A percentile compares a stretch with the other conserved stretches of the same genome.
Conservation (phyloP, 495 filamentous ascomycete genomes). For the Lophium mytilinum region DNA sequence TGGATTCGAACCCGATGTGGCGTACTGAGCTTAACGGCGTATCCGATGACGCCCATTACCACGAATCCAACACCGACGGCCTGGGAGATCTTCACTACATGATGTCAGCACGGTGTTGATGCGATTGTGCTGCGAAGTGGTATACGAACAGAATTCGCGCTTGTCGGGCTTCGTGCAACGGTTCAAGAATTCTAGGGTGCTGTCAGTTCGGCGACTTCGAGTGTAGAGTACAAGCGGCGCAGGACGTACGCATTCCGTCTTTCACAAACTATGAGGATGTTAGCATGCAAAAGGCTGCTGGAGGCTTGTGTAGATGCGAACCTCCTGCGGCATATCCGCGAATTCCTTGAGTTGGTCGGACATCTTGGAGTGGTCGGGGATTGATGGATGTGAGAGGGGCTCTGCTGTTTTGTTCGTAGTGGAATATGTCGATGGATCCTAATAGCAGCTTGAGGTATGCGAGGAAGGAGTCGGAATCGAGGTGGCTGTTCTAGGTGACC, state of each 20-base stretch:
- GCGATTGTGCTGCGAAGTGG: not conserved
- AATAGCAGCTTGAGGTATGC: too few species aligned
- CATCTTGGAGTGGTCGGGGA: not conserved
- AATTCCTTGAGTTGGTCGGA: conserved; percentile 63
- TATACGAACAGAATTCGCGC: conserved; percentile 58
- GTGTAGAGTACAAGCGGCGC: too few species aligned
- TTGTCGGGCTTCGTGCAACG: conserved; percentile 81
- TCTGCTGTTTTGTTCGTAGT: not conserved
- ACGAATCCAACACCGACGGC: conserved; percentile 90
- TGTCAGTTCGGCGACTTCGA: too few species aligned
- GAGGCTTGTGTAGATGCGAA: not conserved
- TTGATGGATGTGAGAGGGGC: not conserved
- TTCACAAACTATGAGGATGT: conserved; percentile 68
- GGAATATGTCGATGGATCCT: not conserved
- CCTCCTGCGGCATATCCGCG: conserved; percentile 5
- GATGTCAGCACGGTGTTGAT: not conserved
- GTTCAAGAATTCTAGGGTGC: conserved; percentile 55
- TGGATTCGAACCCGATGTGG: conserved; percentile 3
- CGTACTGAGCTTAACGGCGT: conserved; percentile 88
- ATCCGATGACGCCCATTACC: conserved; percentile 81
- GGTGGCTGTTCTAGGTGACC: not conserved
- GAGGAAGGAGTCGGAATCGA: not conserved
- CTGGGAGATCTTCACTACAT: conserved; percentile 61
- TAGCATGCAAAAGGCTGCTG: not conserved
- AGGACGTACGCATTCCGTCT: conserved; percentile 51